These are phyloP conservation scores for Colletotrichum liaoningense DNA, from an alignment of 2,329 filamentous ascomycete species.

Conservation along the genomic window DNA sequence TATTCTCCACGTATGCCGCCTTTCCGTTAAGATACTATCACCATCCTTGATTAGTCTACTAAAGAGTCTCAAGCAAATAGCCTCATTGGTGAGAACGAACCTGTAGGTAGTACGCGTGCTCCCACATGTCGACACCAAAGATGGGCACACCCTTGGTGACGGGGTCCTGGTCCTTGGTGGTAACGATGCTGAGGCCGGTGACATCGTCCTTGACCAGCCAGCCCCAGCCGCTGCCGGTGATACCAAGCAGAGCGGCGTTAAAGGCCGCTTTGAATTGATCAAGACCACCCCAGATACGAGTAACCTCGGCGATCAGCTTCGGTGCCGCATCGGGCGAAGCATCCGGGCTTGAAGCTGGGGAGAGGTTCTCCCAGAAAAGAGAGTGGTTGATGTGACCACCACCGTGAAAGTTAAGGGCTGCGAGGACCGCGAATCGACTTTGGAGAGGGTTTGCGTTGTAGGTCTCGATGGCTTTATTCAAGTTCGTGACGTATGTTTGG, in stretches of 20 bases:
- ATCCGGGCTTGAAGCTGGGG: constrained; percentile 68
- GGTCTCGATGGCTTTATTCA: constrained; percentile 74
- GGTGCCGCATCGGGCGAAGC: constrained; percentile 68
- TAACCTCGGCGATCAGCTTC: constrained; percentile 70
- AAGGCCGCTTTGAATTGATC: constrained; percentile 75
- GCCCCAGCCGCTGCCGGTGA: constrained; percentile 90
- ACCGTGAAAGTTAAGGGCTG: constrained; percentile 85
- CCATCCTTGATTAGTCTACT: constrained; percentile 32
- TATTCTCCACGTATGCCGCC: constrained; percentile 78
- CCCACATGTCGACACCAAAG: constrained; percentile 90
- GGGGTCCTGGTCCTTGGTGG: constrained; percentile 89
- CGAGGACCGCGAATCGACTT: constrained; percentile 74
- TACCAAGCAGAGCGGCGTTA: constrained; percentile 70
- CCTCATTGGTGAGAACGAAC: constrained; percentile 49
- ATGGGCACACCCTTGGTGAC: constrained; percentile 74
- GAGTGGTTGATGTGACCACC: constrained; percentile 95
- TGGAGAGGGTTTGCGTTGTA: constrained; percentile 58
- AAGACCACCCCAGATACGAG: constrained; percentile 75
- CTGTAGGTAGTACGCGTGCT: constrained; percentile 92
- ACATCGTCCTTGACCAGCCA: constrained; percentile 79
- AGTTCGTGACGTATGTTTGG: constrained; percentile 80
- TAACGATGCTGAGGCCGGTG: constrained; percentile 75
- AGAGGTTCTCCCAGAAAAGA: constrained; percentile 90
- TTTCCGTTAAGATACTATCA: constrained; percentile 81
- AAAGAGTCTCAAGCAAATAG: not conserved